These are phyloP conservation scores for Russula ochroleuca DNA, from an alignment of 768 basidiomycete genomes.

Conservation along the genomic window DNA sequence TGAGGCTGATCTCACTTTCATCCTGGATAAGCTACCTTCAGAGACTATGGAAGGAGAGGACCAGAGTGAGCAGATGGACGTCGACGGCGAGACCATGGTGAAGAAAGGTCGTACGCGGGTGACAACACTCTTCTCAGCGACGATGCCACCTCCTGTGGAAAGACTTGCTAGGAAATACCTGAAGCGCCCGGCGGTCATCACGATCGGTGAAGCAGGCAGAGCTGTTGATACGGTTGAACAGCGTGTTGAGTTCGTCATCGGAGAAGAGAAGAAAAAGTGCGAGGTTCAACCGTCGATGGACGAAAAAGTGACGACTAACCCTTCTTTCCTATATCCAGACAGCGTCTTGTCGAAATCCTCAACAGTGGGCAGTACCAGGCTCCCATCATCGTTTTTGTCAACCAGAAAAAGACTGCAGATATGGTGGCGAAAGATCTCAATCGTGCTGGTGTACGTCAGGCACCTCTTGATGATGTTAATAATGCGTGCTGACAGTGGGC, in stretches of 20 bases:
- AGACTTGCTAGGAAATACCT: slow-evolving; percentile 93
- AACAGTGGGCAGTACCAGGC: slow-evolving; percentile 77
- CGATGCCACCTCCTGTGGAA: slow-evolving; percentile 97
- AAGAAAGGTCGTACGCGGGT: slow-evolving; percentile 81
- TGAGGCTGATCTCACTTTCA: slow-evolving; percentile 90
- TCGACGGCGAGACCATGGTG: slow-evolving; percentile 60
- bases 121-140: slow-evolving; percentile 96
- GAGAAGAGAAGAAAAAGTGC: slow-evolving; percentile 96
- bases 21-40: slow-evolving; percentile 85
- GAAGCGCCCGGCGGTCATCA: slow-evolving; percentile 87
- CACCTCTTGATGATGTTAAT: neutral
- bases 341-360: slow-evolving; percentile 85
- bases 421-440: slow-evolving; percentile 94
- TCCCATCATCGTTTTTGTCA: slow-evolving; percentile 98
- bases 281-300: slow-evolving; percentile 32
- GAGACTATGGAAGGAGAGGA: slow-evolving; percentile 89
- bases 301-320: neutral
- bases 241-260: slow-evolving; percentile 84
- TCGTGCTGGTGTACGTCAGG: slow-evolving; percentile 69
- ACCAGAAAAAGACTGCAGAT: slow-evolving; percentile 99
- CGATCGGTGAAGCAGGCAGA: slow-evolving; percentile 96
- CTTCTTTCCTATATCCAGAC: slow-evolving; percentile 43
- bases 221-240: slow-evolving; percentile 99
- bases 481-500: neutral
- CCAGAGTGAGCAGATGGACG: slow-evolving; percentile 68